Evolutionary conservation across 177 flowering plant species (phyloP).

Genomic region (Telopea speciosissima): DNA sequence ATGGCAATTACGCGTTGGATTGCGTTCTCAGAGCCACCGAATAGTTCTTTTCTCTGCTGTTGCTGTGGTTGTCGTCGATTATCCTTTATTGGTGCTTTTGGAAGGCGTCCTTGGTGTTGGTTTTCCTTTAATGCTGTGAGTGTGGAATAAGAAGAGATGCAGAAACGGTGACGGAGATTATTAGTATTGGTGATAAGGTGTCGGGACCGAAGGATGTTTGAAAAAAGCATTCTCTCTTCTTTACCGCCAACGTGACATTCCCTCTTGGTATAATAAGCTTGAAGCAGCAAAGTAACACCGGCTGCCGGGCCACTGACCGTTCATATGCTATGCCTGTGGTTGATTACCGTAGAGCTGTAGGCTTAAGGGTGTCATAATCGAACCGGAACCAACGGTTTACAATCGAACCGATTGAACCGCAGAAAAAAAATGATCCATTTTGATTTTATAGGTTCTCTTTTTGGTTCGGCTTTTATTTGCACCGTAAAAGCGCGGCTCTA

Average conservation of each 20-base stretch:
- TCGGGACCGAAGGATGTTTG: neutral
- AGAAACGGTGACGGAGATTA: neutral
- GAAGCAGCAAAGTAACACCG: too few relatives aligned
- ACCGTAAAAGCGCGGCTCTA: too few relatives aligned
- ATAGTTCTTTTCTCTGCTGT: neutral
- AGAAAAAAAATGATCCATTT: too few relatives aligned
- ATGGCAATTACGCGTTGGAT: neutral
- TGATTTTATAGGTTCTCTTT: too few relatives aligned
- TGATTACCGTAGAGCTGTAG: too few relatives aligned
- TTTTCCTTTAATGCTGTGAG: neutral
- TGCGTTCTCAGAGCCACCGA: conserved; percentile 1
- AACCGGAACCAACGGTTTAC: too few relatives aligned
- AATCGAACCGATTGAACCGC: too few relatives aligned
- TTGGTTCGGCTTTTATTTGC: too few relatives aligned
- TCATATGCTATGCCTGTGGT: too few relatives aligned
- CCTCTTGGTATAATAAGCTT: too few relatives aligned
- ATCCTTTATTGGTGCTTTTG: neutral
- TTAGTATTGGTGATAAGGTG: neutral
- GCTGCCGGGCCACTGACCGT: too few relatives aligned
- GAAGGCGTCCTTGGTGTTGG: neutral
- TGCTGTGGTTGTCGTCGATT: neutral
- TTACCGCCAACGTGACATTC: neutral
- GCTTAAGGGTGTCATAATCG: too few relatives aligned
- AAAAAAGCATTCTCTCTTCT: neutral
- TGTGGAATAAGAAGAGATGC: neutral